Conservation (phyloP, 2,329 filamentous ascomycete species). For the Colletotrichum lini region DNA sequence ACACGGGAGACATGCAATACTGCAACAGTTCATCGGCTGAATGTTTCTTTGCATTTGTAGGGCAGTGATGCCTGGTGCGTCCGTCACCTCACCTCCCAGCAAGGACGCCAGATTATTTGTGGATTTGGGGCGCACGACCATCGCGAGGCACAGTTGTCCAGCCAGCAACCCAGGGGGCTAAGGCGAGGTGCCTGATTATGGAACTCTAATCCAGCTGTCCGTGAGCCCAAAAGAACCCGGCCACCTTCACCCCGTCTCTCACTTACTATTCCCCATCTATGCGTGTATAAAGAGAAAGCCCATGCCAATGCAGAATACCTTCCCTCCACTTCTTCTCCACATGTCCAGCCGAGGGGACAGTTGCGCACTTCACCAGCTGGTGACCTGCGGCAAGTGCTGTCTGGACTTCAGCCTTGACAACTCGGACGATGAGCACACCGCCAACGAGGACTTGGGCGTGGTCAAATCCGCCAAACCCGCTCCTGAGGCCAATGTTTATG, state of each 20-base stretch:
- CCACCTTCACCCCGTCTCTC: background rate
- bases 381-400: slow-evolving; percentile 26
- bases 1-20: background rate
- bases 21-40: background rate
- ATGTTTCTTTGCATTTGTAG: background rate
- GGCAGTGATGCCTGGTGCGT: background rate
- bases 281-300: background rate
- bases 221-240: no score
- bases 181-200: no score
- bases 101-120: background rate
- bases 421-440: background rate
- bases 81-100: no score
- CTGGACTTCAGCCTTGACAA: slow-evolving; percentile 21
- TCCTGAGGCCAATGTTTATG: background rate
- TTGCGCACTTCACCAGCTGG: slow-evolving; percentile 7
- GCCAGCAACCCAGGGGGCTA: no score
- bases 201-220: no score
- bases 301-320: background rate
- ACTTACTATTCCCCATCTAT: no score
- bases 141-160: no score
- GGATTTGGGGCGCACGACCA: no score
- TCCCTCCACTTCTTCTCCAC: background rate
- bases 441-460: background rate
- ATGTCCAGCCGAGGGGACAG: background rate
- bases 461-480: no score